Evolutionary conservation across 2,329 filamentous ascomycete genomes (phyloP).

Genomic region (Rachicladosporium sp.): DNA sequence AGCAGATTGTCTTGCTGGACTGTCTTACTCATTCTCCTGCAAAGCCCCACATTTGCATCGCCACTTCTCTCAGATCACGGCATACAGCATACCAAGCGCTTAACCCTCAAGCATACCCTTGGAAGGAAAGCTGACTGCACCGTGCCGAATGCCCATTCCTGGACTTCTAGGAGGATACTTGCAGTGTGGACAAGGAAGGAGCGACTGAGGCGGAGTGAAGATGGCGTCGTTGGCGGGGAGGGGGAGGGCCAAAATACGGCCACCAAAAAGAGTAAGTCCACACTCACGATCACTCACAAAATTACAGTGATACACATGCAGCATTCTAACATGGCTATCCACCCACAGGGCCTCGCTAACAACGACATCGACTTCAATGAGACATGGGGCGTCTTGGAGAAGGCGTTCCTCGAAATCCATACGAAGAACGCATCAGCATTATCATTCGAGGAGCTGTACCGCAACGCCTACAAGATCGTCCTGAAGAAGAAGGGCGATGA

Average conservation of each 20-base stretch:
- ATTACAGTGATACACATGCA: not conserved
- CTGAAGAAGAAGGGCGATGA: conserved; percentile 72
- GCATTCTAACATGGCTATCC: conserved; percentile 4
- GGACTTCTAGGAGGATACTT: no score
- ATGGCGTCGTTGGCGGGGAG: conserved; percentile 37
- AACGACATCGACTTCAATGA: conserved; percentile 67
- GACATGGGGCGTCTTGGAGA: conserved; percentile 65
- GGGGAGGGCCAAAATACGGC: conserved; percentile 51
- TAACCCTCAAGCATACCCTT: no score
- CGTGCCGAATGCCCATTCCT: no score
- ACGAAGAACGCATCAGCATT: conserved; percentile 78
- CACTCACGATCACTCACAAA: not conserved
- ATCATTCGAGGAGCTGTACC: conserved; percentile 92
- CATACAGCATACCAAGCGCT: no score
- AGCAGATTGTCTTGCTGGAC: no score
- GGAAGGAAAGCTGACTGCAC: no score
- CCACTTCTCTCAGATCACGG: no score
- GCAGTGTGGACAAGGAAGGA: no score
- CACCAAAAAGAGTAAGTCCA: conserved; percentile 52
- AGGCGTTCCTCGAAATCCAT: conserved; percentile 78
- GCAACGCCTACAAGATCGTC: conserved; percentile 87
- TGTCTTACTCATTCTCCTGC: no score
- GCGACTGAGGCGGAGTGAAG: not conserved
- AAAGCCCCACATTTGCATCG: no score
- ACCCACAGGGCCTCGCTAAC: conserved; percentile 42